Evolutionary conservation across 345 rosid genomes (phyloP), one percentile per base, ranked within the genome.

Genomic region (Hibiscus mutabilis): DNA sequence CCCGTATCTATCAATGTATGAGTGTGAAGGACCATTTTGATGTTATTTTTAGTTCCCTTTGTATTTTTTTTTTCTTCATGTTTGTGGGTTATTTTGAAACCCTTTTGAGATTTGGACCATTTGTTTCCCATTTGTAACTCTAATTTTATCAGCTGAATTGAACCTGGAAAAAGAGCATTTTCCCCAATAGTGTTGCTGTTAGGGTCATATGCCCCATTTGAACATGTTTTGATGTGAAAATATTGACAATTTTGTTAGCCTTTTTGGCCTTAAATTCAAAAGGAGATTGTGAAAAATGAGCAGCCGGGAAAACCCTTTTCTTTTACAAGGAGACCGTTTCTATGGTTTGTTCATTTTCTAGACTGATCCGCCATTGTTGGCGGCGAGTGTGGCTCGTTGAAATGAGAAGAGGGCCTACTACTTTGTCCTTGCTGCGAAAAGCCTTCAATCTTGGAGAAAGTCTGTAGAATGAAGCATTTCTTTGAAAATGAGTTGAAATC

Each of bases 1-100:
- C 11, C 68, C 22, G 14, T n/a, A 35, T 31, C 13, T 31, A 52
- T 47, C 52, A 16, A 47, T 47, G 0, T 21, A 22, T 6, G 29
- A 24, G 21, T 44, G 55, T 2, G 35, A 66, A 52, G 40, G 71
- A 51, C 46, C 44, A 68, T 68, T 69, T 60, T 60, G 57, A 33
- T 69, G 62, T 21, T 11, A 69, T 12, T 31, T 52, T 69, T 49
- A 16, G 19, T 49, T 16, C 18, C 18, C 7, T n/a, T 16, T 16
- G n/a, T 16, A 15, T 49, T 49, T 14, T 1, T 14, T 46, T 47
- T 3, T 11, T 47, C 6, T 37, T 42, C 46, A 42, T 42, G 46
- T 9, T 10, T 42, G 46, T 42, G 46, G 14, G 14, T 42, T 42
- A 42, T 11, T 40, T 42, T 42, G 59, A 55, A 55, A 55, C 13